phyloP scores from a whole-genome alignment of 2,329 filamentous ascomycete genomes.

The Elsinoe australis region DNA sequence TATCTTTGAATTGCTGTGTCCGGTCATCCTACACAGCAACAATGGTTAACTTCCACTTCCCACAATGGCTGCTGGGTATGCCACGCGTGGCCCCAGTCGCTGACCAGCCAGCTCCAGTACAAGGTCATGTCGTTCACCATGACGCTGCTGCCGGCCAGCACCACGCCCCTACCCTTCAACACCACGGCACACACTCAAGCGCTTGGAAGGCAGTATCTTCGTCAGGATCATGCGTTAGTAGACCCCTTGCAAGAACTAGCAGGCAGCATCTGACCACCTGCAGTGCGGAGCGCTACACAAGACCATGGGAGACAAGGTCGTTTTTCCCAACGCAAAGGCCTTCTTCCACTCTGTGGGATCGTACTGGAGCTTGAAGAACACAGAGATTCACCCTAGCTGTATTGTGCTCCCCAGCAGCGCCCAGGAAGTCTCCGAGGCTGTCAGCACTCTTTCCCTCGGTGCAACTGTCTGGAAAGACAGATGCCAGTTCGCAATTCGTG shows the following conservation, averaged over 20 bases:
- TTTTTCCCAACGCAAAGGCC: slow-evolving; percentile 15
- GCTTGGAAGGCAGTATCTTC: slow-evolving; percentile 15
- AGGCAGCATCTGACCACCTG: neutral
- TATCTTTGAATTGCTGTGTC: neutral
- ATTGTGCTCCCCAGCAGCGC: slow-evolving; percentile 11
- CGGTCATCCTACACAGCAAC: neutral
- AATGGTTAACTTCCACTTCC: slow-evolving; percentile 15
- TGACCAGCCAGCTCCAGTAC: slow-evolving; percentile 8
- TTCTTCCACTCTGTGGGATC: slow-evolving; percentile 13
- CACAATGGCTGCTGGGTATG: slow-evolving; percentile 12
- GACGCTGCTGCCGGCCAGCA: neutral
- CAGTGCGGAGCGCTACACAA: slow-evolving; percentile 16
- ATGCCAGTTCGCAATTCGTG: slow-evolving; percentile 18
- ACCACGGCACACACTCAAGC: slow-evolving; percentile 4
- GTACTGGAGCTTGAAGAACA: slow-evolving; percentile 19
- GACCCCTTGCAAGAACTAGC: neutral
- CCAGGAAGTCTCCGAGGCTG: slow-evolving; percentile 13
- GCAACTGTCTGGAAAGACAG: slow-evolving; percentile 16
- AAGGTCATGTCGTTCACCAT: slow-evolving; percentile 12
- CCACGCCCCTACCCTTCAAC: slow-evolving; percentile 1
- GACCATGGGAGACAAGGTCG: slow-evolving; percentile 13
- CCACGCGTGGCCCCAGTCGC: slow-evolving; percentile 6
- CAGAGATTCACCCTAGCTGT: slow-evolving; percentile 17
- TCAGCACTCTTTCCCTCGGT: slow-evolving; percentile 13
- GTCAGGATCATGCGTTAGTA: slow-evolving; percentile 15